Percentiles rank a stretch among this genome's conserved stretches.
Conservation (phyloP, 208 protist species). For the Blastocrithidia nonstop region DNA sequence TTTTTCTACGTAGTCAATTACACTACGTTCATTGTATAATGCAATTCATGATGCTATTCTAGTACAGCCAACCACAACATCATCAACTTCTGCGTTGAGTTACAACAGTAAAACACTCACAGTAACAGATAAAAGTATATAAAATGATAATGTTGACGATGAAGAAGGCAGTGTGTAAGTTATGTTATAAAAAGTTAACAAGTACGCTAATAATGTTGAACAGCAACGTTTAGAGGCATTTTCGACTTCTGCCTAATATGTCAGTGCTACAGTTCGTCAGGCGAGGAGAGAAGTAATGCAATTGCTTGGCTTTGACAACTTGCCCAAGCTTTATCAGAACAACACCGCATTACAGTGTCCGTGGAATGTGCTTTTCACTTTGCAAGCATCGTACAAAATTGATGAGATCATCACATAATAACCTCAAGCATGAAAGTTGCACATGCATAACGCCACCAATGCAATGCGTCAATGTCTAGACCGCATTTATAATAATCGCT, state of each 20-base stretch:
- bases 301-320: constrained; percentile 27
- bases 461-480: constrained; percentile 18
- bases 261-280: constrained; percentile 5
- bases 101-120: too few relatives aligned
- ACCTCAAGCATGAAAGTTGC: constrained; percentile 9
- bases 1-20: too few relatives aligned
- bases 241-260: constrained; percentile 26
- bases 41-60: too few relatives aligned
- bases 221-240: constrained; percentile 41
- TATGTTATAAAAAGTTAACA: too few relatives aligned
- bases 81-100: too few relatives aligned
- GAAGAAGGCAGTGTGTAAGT: too few relatives aligned
- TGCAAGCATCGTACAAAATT: neutral
- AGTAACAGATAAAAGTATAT: too few relatives aligned
- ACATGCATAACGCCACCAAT: constrained; percentile 44
- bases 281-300: constrained; percentile 7
- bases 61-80: too few relatives aligned
- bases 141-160: too few relatives aligned
- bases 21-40: too few relatives aligned
- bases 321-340: constrained; percentile 27
- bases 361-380: constrained; percentile 56
- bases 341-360: constrained; percentile 32
- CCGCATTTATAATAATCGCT: constrained; percentile 30
- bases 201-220: constrained; percentile 36
- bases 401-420: constrained; percentile 7